These are phyloP conservation scores for Withania somnifera DNA, from an alignment of 305 asterid genomes.

Conservation along the genomic window DNA sequence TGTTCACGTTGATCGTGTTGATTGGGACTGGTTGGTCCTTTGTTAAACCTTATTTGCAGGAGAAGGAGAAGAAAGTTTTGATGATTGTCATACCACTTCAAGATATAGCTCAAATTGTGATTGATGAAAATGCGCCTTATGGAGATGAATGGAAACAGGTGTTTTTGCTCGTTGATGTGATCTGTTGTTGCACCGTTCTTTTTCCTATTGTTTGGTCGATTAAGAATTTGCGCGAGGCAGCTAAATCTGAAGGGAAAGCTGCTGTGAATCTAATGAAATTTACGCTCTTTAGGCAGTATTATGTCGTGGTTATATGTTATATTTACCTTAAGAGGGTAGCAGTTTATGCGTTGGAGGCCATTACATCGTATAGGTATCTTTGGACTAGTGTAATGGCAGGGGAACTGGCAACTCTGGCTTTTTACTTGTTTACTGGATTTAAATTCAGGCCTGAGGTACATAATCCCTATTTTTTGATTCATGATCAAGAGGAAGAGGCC, in stretches of 20 bases:
- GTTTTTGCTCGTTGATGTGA: constrained; percentile 30
- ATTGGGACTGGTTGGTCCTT: constrained; percentile 44
- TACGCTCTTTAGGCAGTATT: constrained; percentile 35
- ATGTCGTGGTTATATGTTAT: constrained; percentile 32
- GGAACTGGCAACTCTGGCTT: constrained; percentile 34
- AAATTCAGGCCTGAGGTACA: constrained; percentile 78
- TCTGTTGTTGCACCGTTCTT: constrained; percentile 35
- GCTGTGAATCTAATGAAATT: constrained; percentile 38
- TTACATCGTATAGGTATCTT: constrained; percentile 28
- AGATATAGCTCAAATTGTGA: constrained; percentile 33
- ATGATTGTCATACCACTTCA: constrained; percentile 36
- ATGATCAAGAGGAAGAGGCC: constrained; percentile 89
- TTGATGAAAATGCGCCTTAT: constrained; percentile 30
- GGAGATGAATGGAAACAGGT: constrained; percentile 35
- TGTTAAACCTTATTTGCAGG: constrained; percentile 36
- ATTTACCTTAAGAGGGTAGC: constrained; percentile 37
- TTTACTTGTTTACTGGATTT: constrained; percentile 34
- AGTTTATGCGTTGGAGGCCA: constrained; percentile 36
- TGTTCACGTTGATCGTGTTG: constrained; percentile 25
- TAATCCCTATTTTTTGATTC: constrained; percentile 71
- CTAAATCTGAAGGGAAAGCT: constrained; percentile 36
- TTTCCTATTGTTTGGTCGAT: constrained; percentile 44
- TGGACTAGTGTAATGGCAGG: constrained; percentile 38
- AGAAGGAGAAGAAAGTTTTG: constrained; percentile 35
- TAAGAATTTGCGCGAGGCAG: constrained; percentile 35